Evolutionary conservation across 2,329 filamentous ascomycete genomes (phyloP), one percentile per base, ranked within the genome.

Genomic region (Aspergillus calidoustus): DNA sequence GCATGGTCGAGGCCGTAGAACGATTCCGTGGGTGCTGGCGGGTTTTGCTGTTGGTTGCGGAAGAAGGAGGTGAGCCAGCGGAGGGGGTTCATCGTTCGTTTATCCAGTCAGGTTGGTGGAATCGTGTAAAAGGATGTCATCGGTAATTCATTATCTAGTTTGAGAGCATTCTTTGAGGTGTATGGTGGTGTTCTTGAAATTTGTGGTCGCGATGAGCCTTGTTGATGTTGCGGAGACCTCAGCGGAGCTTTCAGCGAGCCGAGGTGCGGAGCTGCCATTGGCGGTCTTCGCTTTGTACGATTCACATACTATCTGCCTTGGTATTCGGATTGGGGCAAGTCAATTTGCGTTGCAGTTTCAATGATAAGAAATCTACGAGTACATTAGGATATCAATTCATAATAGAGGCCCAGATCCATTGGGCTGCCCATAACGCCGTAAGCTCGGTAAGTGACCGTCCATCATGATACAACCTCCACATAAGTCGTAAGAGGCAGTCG

Each of bases 1-100:
- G 83, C 86, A 76, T 87, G 85, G 19, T 84, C 82, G 7, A 87
- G 73, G 1, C 81, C 80, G 64, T 87, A 87, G 54, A 61, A n/a
- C 9, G 60, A 54, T 6, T 58, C 55, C 17, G 50, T 41, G 11
- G 11, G 11, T 3, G 13, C 3, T 7, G 13, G 9, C 13, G 13
- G 44, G 19, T 8, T 25, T 46, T 44, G 30, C 25, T 30, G 34
- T 51, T 48, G 46, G 22, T n/a, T 41, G 53, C n/a, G 49, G 34
- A 71, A 22, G 11, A 61, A 46, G 15, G 28, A 44, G 47, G 59
- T 47, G 43, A 56, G 43, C 6, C 25, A 30, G 7, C n/a, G 30
- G n/a, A 30, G 51, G 51, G 13, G 22, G 19, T 43, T 25, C 23
- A 41, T 54, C 44, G 34, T 34, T 17, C 28, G 44, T 7, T 4